Conservation (phyloP, 345 rosid genomes). For the Hibiscus mutabilis region DNA sequence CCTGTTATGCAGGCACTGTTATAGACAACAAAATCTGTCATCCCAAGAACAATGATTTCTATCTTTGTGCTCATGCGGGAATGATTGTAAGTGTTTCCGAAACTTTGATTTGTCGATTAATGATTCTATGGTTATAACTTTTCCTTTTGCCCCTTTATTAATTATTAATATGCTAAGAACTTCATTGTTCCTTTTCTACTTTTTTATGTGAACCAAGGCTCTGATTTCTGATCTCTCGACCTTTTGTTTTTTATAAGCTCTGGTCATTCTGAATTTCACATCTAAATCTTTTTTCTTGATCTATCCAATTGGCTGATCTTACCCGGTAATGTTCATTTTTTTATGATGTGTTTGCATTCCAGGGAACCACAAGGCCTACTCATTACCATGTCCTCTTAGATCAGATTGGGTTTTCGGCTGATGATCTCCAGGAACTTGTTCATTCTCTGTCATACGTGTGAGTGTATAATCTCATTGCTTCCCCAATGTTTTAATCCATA, state of each 20-base stretch:
- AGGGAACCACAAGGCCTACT: constrained; percentile 77
- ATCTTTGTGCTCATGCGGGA: constrained; percentile 40
- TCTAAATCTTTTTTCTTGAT: background rate
- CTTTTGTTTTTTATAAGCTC: background rate
- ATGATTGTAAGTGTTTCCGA: constrained; percentile 29
- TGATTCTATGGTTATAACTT: background rate
- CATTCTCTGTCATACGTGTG: constrained; percentile 68
- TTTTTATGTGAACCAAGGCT: background rate
- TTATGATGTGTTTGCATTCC: background rate
- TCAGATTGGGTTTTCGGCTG: constrained; percentile 54
- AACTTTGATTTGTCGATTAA: background rate
- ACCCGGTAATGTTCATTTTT: background rate
- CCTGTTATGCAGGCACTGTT: constrained; percentile 28
- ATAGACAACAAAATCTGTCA: constrained; percentile 35
- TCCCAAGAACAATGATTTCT: constrained; percentile 36
- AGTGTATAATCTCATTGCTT: constrained; percentile 16
- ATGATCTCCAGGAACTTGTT: constrained; percentile 69
- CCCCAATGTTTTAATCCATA: background rate
- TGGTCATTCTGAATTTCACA: background rate
- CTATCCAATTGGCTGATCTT: background rate
- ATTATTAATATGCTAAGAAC: background rate
- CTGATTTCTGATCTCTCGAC: background rate
- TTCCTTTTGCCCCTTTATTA: background rate
- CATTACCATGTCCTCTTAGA: constrained; percentile 69
- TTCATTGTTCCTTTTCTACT: background rate